Conservation (phyloP, 2,329 filamentous ascomycete genomes). For the Penicillium sp. region DNA sequence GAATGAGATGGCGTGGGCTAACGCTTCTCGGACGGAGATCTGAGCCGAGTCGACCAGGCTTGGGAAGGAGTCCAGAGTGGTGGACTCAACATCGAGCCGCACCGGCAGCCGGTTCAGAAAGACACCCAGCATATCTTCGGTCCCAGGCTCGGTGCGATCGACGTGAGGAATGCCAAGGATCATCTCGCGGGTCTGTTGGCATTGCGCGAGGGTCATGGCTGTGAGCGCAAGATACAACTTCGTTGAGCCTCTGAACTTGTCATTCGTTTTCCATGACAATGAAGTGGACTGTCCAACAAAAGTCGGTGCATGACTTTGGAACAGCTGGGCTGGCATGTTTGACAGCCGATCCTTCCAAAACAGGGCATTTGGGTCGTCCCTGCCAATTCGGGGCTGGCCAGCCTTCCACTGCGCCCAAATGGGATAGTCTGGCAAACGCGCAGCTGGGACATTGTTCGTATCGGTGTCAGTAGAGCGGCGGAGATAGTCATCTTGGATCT, state of each 20-base stretch:
- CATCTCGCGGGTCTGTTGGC: neutral
- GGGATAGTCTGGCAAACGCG: neutral
- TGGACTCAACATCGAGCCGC: neutral
- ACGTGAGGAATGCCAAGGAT: neutral
- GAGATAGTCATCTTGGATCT: neutral
- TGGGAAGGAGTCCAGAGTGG: neutral
- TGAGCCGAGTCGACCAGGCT: neutral
- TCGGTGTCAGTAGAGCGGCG: neutral
- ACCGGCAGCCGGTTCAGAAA: neutral
- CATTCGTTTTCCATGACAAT: neutral
- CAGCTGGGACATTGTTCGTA: neutral
- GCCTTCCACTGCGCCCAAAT: neutral
- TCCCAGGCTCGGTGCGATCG: neutral
- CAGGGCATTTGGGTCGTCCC: neutral
- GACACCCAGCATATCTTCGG: neutral
- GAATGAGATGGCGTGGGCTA: neutral
- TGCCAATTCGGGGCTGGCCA: neutral
- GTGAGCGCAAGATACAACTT: neutral
- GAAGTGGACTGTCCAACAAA: neutral
- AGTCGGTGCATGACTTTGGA: neutral
- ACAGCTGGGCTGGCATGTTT: neutral
- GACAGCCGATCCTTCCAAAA: neutral
- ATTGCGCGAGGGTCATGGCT: neutral
- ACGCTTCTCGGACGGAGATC: neutral
- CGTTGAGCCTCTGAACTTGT: neutral